Percentiles rank a stretch among this genome's conserved stretches.
Conservation (phyloP, 2,329 filamentous ascomycete genomes). For the Pseudodiploospora longispora region DNA sequence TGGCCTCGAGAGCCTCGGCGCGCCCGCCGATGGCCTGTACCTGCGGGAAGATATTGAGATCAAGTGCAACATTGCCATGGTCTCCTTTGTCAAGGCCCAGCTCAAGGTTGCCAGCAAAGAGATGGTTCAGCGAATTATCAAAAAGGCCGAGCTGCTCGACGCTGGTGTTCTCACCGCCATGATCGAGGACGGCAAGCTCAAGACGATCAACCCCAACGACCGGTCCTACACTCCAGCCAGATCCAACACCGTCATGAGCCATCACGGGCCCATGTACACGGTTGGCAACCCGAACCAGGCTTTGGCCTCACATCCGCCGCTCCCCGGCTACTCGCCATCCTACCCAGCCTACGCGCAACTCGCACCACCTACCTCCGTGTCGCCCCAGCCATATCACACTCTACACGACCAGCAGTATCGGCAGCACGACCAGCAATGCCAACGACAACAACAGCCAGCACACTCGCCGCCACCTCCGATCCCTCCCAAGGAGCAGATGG, state of each 20-base stretch:
- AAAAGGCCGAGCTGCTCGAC: slow-evolving; percentile 63
- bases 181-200: slow-evolving; percentile 57
- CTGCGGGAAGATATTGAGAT: slow-evolving; percentile 65
- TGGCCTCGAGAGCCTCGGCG: slow-evolving; percentile 49
- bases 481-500: slow-evolving; percentile 17
- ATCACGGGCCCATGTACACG: background rate
- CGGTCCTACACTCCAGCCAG: slow-evolving; percentile 25
- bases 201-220: slow-evolving; percentile 49
- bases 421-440: slow-evolving; percentile 13
- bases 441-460: background rate
- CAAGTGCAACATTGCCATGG: slow-evolving; percentile 58
- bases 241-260: background rate
- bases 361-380: slow-evolving; percentile 2
- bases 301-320: slow-evolving; percentile 13
- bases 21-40: slow-evolving; percentile 57
- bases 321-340: slow-evolving; percentile 28
- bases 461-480: slow-evolving; percentile 14
- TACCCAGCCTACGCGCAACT: slow-evolving; percentile 12
- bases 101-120: slow-evolving; percentile 58
- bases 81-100: slow-evolving; percentile 58
- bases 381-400: slow-evolving; percentile 9
- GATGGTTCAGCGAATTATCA: slow-evolving; percentile 61
- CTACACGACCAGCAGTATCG: slow-evolving; percentile 11
- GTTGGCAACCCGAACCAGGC: background rate
- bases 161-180: slow-evolving; percentile 58